These are phyloP conservation scores for Penicillium canescens DNA, from an alignment of 495 filamentous ascomycete genomes.

Conservation along the genomic window DNA sequence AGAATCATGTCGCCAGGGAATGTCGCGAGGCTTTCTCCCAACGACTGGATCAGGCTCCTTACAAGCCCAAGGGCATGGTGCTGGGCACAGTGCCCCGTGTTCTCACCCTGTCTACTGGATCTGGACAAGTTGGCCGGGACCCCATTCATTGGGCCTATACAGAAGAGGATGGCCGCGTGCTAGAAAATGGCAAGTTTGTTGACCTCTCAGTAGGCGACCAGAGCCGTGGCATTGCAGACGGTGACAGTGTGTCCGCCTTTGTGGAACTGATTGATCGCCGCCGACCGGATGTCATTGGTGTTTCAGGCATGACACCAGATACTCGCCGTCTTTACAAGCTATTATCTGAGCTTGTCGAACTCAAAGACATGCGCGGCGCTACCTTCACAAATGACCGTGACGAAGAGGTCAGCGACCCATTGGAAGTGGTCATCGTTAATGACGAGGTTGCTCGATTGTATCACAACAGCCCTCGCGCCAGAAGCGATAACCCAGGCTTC, in stretches of 20 bases:
- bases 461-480: slow-evolving; percentile 83
- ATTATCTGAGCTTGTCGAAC: slow-evolving; percentile 70
- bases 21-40: slow-evolving; percentile 84
- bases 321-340: slow-evolving; percentile 81
- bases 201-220: slow-evolving; percentile 72
- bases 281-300: slow-evolving; percentile 84
- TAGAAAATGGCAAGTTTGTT: slow-evolving; percentile 82
- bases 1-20: slow-evolving; percentile 77
- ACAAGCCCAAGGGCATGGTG: slow-evolving; percentile 91
- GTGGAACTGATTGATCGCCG: slow-evolving; percentile 71
- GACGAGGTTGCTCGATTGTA: slow-evolving; percentile 95
- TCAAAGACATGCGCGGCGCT: slow-evolving; percentile 70
- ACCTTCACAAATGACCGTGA: slow-evolving; percentile 66
- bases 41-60: slow-evolving; percentile 91
- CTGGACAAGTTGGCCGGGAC: slow-evolving; percentile 68
- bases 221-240: slow-evolving; percentile 63
- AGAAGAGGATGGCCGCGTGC: slow-evolving; percentile 85
- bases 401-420: slow-evolving; percentile 61
- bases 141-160: slow-evolving; percentile 89
- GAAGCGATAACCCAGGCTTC: slow-evolving; percentile 75
- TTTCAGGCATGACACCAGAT: slow-evolving; percentile 88
- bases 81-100: slow-evolving; percentile 86
- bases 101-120: slow-evolving; percentile 79
- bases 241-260: slow-evolving; percentile 63
- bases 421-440: slow-evolving; percentile 90